Evolutionary conservation across 2,329 filamentous ascomycete species (phyloP).

Genomic region (Metarhizium album): DNA sequence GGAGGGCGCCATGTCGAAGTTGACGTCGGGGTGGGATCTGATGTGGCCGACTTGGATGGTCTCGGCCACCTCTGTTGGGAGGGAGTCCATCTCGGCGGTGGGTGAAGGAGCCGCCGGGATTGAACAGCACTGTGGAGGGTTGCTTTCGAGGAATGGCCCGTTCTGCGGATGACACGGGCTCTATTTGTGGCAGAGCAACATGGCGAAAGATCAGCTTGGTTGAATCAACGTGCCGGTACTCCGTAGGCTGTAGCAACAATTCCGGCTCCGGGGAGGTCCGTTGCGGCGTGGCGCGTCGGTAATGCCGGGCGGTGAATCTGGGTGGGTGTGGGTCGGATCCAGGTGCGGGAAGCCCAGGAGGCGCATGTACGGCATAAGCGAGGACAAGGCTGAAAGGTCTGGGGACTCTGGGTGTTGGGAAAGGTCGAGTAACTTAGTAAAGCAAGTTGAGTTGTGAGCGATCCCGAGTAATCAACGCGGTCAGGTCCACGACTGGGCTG

Average conservation of each 20-base stretch:
- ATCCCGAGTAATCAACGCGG: no score
- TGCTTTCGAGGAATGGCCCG: not conserved
- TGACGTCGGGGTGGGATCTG: slow-evolving; percentile 57
- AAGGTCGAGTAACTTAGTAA: no score
- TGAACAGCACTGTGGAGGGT: not conserved
- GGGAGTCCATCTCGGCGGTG: slow-evolving; percentile 45
- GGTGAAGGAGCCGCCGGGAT: not conserved
- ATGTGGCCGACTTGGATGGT: slow-evolving; percentile 74
- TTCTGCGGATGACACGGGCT: not conserved
- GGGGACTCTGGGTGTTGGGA: no score
- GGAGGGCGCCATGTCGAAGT: slow-evolving; percentile 70
- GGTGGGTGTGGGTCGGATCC: not conserved
- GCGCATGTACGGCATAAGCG: no score
- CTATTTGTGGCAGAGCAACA: not conserved
- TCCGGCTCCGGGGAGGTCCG: not conserved
- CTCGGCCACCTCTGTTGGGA: slow-evolving; percentile 60
- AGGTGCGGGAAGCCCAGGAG: no score
- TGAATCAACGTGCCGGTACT: not conserved
- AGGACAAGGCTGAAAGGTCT: no score
- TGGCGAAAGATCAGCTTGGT: not conserved
- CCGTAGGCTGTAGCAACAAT: not conserved
- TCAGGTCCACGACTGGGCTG: not conserved
- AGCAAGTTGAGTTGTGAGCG: no score
- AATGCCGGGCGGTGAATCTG: slow-evolving; percentile 20
- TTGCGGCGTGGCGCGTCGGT: slow-evolving; percentile 2